Percentiles rank a stretch among this genome's conserved stretches.
Conservation (phyloP, 225 moss, liverwort and hornwort genomes). For the Marchantia paleacea region DNA sequence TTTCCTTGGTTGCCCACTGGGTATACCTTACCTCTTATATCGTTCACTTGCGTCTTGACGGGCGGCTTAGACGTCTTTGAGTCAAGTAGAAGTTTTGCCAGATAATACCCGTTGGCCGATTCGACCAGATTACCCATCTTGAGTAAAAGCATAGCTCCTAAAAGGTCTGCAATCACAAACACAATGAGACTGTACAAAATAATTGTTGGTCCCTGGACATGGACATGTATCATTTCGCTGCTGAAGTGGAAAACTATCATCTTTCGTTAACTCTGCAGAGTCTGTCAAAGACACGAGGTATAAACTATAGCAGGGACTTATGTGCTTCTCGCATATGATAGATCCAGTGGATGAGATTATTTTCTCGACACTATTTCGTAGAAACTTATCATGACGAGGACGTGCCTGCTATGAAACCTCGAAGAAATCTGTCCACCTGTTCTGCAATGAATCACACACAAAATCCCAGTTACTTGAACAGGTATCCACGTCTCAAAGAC, state of each 20-base stretch:
- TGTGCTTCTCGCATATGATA: background rate
- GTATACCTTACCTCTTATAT: background rate
- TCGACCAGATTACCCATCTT: conserved; percentile 64
- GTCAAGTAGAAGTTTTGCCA: conserved; percentile 45
- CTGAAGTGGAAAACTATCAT: background rate
- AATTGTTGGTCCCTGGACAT: conserved; percentile 49
- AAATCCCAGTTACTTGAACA: conserved; percentile 12
- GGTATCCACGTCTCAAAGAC: background rate
- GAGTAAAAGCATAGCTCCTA: conserved; percentile 63
- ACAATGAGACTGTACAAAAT: conserved; percentile 64
- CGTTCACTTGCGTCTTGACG: background rate
- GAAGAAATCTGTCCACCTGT: conserved; percentile 18
- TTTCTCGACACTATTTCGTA: conserved; percentile 2
- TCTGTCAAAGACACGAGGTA: background rate
- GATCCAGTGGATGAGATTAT: background rate
- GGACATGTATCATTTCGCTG: background rate
- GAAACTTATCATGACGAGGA: conserved; percentile 1
- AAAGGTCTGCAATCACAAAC: conserved; percentile 83
- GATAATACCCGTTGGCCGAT: conserved; percentile 38
- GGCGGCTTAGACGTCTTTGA: background rate
- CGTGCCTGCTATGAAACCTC: conserved; percentile 26
- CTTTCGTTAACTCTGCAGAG: background rate
- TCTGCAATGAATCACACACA: conserved; percentile 29
- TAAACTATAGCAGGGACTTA: background rate
- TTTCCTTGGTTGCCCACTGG: background rate